These are phyloP conservation scores for Lophiostoma macrostomum DNA, from an alignment of 495 filamentous ascomycete species.

Conservation along the genomic window DNA sequence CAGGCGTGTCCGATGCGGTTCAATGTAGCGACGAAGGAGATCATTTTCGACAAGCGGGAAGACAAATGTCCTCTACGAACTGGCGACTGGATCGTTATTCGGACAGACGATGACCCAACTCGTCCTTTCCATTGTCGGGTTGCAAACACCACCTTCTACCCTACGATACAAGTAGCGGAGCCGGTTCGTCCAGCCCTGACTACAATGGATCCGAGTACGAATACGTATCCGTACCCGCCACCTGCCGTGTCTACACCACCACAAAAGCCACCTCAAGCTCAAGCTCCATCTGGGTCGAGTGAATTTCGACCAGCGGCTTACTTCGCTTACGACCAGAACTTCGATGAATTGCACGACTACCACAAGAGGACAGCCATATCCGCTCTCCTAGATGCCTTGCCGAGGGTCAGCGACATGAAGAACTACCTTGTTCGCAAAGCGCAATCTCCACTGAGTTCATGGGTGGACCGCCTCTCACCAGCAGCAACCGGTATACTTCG, in stretches of 20 bases:
- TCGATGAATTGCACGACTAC: constrained; percentile 49
- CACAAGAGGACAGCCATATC: constrained; percentile 56
- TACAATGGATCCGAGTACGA: background rate
- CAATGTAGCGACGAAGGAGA: constrained; percentile 42
- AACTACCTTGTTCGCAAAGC: constrained; percentile 51
- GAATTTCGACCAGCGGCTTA: constrained; percentile 31
- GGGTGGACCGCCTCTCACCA: constrained; percentile 62
- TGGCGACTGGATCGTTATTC: constrained; percentile 61
- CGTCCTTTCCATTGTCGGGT: constrained; percentile 45
- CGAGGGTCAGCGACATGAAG: constrained; percentile 62
- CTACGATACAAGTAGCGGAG: constrained; percentile 35
- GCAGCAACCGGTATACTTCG: constrained; percentile 67
- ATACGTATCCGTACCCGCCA: background rate
- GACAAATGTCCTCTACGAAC: constrained; percentile 41
- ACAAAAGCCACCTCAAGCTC: background rate
- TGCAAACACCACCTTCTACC: constrained; percentile 40
- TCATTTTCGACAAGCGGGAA: constrained; percentile 40
- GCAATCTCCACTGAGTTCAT: constrained; percentile 52
- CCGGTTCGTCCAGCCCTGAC: constrained; percentile 15
- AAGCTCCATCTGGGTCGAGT: constrained; percentile 11
- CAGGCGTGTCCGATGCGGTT: constrained; percentile 30
- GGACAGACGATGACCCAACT: constrained; percentile 11
- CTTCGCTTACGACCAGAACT: constrained; percentile 53
- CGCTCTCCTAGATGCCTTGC: constrained; percentile 65
- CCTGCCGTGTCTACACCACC: background rate